Evolutionary conservation across 148 eudicot genomes (phyloP), one percentile per base, ranked within the genome.

Genomic region (Nyssa sinensis): DNA sequence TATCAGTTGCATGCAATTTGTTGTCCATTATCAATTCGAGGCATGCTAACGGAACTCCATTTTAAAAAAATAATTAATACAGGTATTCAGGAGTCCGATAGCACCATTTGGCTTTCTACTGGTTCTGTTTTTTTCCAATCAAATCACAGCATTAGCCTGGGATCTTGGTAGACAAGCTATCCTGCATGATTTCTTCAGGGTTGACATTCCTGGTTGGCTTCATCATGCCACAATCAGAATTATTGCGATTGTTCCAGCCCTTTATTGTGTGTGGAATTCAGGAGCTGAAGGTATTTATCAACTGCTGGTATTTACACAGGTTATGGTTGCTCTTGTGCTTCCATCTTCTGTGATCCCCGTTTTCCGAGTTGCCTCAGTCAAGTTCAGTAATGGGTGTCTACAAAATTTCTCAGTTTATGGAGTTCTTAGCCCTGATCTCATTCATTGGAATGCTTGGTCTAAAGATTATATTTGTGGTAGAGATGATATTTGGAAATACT

Each of bases 211-310:
- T 60, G 88, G 85, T 70, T 91, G 99, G 99, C 97, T 93, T 80
- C 97, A 96, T 84, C 88, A 94, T 74, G 88, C 85, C 35, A 89
- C 89, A 32, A 76, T 93, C 68, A 91, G 98, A 83, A 78, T 89
- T 71, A 78, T 93, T 73, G 88, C 98, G 51, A 80, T 91, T 23
- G 74, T 93, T 66, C 86, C 86, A 35, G 98, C 93, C 5, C 87
- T 96, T 11, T 89, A 69, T 83, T 91, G 90, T 68, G 75, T 87
- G 59, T 89, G 94, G 97, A 75, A 79, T 74, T 85, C 93, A 37
- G 99, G 99, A 67, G 86, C 93, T 72, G 98, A 96, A 82, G 99
- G 98, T 59, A 72, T 87, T 77, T 91, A 88, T 82, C 97, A 96
- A 84, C 69, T 96, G 76, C 79, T 96, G 60, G 72, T 91, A 79